Evolutionary conservation across 2,329 filamentous ascomycete species (phyloP), one percentile per base, ranked within the genome.

Genomic region (Neonectria faginata): DNA sequence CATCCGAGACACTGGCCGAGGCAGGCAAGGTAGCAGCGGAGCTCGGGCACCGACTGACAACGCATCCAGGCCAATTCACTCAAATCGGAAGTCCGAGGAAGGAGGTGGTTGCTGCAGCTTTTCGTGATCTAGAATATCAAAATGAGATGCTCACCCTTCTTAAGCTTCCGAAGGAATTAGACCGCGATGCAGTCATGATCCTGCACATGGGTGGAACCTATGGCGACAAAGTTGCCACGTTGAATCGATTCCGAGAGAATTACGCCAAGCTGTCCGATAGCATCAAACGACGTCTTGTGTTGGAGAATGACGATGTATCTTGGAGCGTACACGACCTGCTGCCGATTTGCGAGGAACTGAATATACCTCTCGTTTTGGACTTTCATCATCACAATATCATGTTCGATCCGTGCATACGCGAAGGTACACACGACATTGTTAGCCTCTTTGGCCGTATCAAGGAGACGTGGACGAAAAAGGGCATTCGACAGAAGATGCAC

Each of bases 331-430:
- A 97, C 72, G 94, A 98, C 73, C 81, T 98, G 6, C 83, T 98
- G 0, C 94, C 95, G 0, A 83, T 97, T 0, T 98, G 95, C 75
- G 92, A 98, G 77, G 94, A 97, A 78, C 83, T 97, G n/a, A 92
- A 95, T 75, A 97, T 98, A 42, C 95, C 95, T 0, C 80, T 97
- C 0, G 94, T 97, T 1, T 88, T 98, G 11, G 95, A 98, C 77
- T 98, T 88, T 71, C 95, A 98, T 75, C 95, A 98, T 72, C 93
- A 98, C 83, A 97, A 97, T 77, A 97, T 98, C 70, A 81, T 97
- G 9, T 97, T 97, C 73, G 92, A 97, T 75, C 74, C 85, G 0
- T 83, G 83, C 6, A 80, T 97, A 2, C 89, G 94, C 2, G 94
- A 97, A 79, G 94, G 94, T 1, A 97, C 94, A 0, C 83, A 88